These are phyloP conservation scores for Nissolia schottii DNA, from an alignment of 306 rosid species.

Conservation along the genomic window DNA sequence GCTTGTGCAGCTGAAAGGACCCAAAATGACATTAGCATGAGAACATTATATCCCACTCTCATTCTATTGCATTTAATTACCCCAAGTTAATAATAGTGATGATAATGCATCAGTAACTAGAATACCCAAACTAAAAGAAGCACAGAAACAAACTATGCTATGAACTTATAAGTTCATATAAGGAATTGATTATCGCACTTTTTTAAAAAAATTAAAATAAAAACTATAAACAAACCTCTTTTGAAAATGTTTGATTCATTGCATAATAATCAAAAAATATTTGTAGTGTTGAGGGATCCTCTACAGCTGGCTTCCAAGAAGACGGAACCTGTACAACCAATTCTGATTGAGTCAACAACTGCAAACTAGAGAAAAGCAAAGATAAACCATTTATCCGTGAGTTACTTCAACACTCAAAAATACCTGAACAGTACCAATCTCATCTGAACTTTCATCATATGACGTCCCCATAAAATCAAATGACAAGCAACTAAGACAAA, in stretches of 20 bases:
- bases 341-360: constrained; percentile 11
- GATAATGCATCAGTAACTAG: not conserved
- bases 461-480: constrained; percentile 54
- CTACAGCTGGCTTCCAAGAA: constrained; percentile 37
- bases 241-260: constrained; percentile 38
- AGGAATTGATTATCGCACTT: not conserved
- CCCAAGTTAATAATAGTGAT: not conserved
- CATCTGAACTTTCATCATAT: constrained; percentile 52
- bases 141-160: not conserved
- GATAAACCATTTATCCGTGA: not conserved
- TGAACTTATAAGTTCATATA: not conserved
- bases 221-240: constrained; percentile 37
- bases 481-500: constrained; percentile 36
- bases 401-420: not conserved
- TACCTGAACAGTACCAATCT: constrained; percentile 51
- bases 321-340: constrained; percentile 33
- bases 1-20: not conserved
- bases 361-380: not conserved
- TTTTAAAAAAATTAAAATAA: not conserved
- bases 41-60: not conserved
- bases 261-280: constrained; percentile 49
- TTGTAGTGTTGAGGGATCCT: constrained; percentile 43
- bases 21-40: not conserved
- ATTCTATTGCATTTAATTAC: not conserved
- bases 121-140: not conserved